phyloP scores from a whole-genome alignment of 2,329 filamentous ascomycete genomes.

The Claviceps sp. region DNA sequence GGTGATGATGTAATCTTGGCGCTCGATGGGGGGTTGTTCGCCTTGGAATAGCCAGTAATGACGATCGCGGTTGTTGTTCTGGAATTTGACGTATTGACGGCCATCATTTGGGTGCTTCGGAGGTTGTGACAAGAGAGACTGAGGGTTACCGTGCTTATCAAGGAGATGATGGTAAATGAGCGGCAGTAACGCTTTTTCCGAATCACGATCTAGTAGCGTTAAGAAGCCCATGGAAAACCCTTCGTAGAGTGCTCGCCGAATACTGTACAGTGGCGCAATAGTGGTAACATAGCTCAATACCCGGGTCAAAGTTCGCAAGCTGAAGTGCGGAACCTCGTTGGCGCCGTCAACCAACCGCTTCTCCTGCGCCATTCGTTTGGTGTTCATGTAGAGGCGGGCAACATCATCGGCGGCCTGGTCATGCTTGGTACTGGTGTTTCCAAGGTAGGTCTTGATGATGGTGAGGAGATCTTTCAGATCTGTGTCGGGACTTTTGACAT shows the following conservation, averaged over 20 bases:
- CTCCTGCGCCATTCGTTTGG: conserved; percentile 65
- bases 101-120: conserved; percentile 68
- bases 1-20: conserved; percentile 90
- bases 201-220: conserved; percentile 71
- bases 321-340: conserved; percentile 93
- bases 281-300: conserved; percentile 79
- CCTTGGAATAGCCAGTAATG: conserved; percentile 89
- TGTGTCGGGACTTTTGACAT: conserved; percentile 79
- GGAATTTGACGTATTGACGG: conserved; percentile 66
- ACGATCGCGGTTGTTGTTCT: conserved; percentile 45
- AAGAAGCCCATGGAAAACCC: conserved; percentile 98
- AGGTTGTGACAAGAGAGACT: conserved; percentile 62
- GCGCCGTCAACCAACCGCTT: conserved; percentile 82
- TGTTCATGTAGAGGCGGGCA: conserved; percentile 75
- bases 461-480: conserved; percentile 75
- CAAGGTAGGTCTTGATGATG: conserved; percentile 82
- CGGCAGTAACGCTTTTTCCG: conserved; percentile 65
- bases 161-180: conserved; percentile 72
- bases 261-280: conserved; percentile 69
- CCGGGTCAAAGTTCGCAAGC: conserved; percentile 81
- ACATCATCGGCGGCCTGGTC: conserved; percentile 67
- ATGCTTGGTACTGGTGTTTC: conserved; percentile 55
- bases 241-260: conserved; percentile 79
- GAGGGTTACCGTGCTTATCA: conserved; percentile 49
- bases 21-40: conserved; percentile 45